A percentile compares a stretch with the other conserved stretches of the same genome.
Conservation (phyloP, 2,329 filamentous ascomycete species). For the Cyphellophora attinorum region DNA sequence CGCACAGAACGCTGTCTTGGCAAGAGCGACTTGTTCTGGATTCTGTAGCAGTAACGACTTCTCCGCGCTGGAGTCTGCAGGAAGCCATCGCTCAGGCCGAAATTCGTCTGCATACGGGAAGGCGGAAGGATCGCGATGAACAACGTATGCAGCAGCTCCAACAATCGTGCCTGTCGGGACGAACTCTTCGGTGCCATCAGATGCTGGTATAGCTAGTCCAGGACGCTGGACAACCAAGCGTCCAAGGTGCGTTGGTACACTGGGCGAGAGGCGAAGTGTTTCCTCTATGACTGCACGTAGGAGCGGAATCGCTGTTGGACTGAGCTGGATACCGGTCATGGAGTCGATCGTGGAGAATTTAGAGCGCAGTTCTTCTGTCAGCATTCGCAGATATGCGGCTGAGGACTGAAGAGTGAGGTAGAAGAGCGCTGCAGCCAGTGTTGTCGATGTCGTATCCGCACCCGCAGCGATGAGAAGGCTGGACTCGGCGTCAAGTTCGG, state of each 20-base stretch:
- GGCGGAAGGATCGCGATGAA: slow-evolving; percentile 24
- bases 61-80: slow-evolving; percentile 28
- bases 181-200: slow-evolving; percentile 19
- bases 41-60: slow-evolving; percentile 21
- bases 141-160: slow-evolving; percentile 22
- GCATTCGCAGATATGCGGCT: slow-evolving; percentile 19
- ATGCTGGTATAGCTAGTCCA: too few species aligned
- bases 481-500: slow-evolving; percentile 62
- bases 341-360: slow-evolving; percentile 25
- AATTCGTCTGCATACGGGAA: slow-evolving; percentile 20
- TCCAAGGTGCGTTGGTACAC: slow-evolving; percentile 19
- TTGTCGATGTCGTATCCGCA: slow-evolving; percentile 62
- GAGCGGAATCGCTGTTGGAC: slow-evolving; percentile 26
- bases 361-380: too few species aligned
- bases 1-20: slow-evolving; percentile 56
- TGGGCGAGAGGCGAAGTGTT: slow-evolving; percentile 29
- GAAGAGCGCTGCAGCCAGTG: slow-evolving; percentile 34
- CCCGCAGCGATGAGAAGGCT: slow-evolving; percentile 64
- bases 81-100: slow-evolving; percentile 16
- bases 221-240: too few species aligned
- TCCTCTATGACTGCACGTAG: slow-evolving; percentile 33
- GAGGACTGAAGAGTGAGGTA: slow-evolving; percentile 27
- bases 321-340: slow-evolving; percentile 29
- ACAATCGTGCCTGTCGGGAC: slow-evolving; percentile 24
- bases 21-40: slow-evolving; percentile 42